phyloP scores from a whole-genome alignment of 768 basidiomycete genomes.

The Pisolithus tinctorius region DNA sequence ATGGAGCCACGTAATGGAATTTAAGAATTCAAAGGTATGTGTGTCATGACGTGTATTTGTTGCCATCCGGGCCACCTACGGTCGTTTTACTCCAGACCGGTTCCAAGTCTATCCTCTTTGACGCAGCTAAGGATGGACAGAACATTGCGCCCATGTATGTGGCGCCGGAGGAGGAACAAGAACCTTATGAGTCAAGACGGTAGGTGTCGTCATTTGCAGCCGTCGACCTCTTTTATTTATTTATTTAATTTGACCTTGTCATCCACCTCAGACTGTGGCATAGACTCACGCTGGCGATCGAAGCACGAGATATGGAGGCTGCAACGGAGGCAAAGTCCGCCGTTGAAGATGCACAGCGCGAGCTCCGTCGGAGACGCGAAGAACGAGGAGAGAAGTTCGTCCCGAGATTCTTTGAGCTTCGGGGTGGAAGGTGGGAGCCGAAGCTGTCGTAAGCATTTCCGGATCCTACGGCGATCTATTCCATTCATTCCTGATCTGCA shows the following conservation, averaged over 20 bases:
- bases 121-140: conserved; percentile 70
- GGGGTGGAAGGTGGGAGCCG: conserved; percentile 77
- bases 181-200: conserved; percentile 85
- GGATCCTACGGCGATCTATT: not conserved
- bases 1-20: conserved; percentile 90
- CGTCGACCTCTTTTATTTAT: not conserved
- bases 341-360: conserved; percentile 91
- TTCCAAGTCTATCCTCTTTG: conserved; percentile 74
- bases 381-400: conserved; percentile 61
- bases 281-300: conserved; percentile 79
- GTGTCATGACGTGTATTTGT: not conserved
- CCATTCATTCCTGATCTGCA: not conserved
- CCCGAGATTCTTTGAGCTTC: conserved; percentile 77
- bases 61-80: not conserved
- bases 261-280: conserved; percentile 59
- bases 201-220: conserved; percentile 25
- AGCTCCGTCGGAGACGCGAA: conserved; percentile 66
- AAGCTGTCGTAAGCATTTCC: conserved; percentile 55
- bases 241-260: not conserved
- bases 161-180: conserved; percentile 81
- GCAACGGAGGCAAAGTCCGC: conserved; percentile 86
- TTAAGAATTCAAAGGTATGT: conserved; percentile 60
- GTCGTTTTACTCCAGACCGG: conserved; percentile 39
- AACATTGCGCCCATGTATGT: conserved; percentile 77
- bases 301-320: conserved; percentile 84